Base-by-base conservation (phyloP, 305 asterid species). In the Fraxinus baroniana region DNA sequence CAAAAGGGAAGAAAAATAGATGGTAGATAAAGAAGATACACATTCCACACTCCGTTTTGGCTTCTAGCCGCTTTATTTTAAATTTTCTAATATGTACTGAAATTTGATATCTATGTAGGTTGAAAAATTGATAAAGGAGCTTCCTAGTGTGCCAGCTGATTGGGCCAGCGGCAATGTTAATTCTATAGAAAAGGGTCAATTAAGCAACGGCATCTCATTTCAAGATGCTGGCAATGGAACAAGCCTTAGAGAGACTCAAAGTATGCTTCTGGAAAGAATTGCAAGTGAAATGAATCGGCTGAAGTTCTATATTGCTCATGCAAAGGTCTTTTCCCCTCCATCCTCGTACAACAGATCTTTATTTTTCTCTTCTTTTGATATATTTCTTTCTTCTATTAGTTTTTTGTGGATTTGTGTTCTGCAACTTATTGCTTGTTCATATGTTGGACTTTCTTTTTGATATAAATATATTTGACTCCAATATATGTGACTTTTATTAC, bases 261-360 rank as follows among this genome's bases (percentile, higher is more conserved):
- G 99, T 91, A 92, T 94, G 98, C 93, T 92, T 84, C 86, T 96
- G 83, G 98, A 96, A 89, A 90, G 98, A 87, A 93, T 96, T 76
- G 98, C 98, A 71, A 94, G 97, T 74, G 99, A 96, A 89, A 94
- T 96, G 99, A 96, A 94, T 87, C 87, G 97, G 82, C 92, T 96
- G 22, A 96, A 94, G 90, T 96, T 96, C 88, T 94, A 94, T 72
- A 91, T 92, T 76, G 80, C 91, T 87, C 98, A 92, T 89, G 91
- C 97, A 28, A 91, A 95, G 98, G 98, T 95, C 92, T 87, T 81
- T 83, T 84, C 82, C 84, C 78, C 82, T 87, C 84, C 83, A 77
- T 80, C 83, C 81, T 82, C 80, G 52, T 52, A 68, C 66, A 5
- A 36, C 36, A 77, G 22, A 70, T 64, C 36, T 85, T 28, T 39